Conservation (phyloP, 2,329 filamentous ascomycete genomes). For the Phoma sp. region DNA sequence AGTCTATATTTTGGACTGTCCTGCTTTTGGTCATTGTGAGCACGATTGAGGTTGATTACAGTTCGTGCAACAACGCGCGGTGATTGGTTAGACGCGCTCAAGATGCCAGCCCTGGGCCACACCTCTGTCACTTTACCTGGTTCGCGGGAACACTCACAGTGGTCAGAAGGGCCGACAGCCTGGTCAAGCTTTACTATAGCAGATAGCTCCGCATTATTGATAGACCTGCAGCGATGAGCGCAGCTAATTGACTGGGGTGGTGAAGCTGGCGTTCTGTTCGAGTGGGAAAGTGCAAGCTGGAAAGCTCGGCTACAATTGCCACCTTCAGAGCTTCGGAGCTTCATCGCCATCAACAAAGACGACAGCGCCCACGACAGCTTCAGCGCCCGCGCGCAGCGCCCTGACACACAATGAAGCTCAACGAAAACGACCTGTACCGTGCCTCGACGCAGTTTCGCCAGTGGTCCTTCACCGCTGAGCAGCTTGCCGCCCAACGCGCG, state of each 20-base stretch:
- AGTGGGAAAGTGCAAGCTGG: not conserved
- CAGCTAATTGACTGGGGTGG: not conserved
- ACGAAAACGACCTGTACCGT: slow-evolving; percentile 90
- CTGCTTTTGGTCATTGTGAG: slow-evolving; percentile 13
- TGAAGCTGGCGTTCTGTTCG: not conserved
- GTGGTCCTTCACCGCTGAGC: slow-evolving; percentile 85
- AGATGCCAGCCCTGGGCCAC: slow-evolving; percentile 8
- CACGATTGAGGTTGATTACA: slow-evolving; percentile 29
- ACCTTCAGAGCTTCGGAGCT: slow-evolving; percentile 2
- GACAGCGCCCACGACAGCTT: slow-evolving; percentile 11
- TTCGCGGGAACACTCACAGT: not conserved
- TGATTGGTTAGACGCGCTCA: slow-evolving; percentile 8
- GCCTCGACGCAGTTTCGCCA: slow-evolving; percentile 87
- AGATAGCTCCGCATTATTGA: not conserved
- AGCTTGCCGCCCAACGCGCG: slow-evolving; percentile 72
- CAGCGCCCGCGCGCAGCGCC: slow-evolving; percentile 9
- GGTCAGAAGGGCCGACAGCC: slow-evolving; percentile 6
- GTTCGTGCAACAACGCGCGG: not conserved
- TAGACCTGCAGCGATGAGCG: slow-evolving; percentile 3
- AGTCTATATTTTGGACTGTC: not conserved
- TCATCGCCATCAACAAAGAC: slow-evolving; percentile 3
- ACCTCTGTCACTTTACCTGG: slow-evolving; percentile 1
- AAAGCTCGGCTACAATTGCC: slow-evolving; percentile 28
- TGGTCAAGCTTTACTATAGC: slow-evolving; percentile 1
- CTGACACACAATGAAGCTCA: slow-evolving; percentile 57